These are phyloP conservation scores for Backusella mclennaniae DNA, from an alignment of 192 early-diverging fungal genomes.

Conservation along the genomic window DNA sequence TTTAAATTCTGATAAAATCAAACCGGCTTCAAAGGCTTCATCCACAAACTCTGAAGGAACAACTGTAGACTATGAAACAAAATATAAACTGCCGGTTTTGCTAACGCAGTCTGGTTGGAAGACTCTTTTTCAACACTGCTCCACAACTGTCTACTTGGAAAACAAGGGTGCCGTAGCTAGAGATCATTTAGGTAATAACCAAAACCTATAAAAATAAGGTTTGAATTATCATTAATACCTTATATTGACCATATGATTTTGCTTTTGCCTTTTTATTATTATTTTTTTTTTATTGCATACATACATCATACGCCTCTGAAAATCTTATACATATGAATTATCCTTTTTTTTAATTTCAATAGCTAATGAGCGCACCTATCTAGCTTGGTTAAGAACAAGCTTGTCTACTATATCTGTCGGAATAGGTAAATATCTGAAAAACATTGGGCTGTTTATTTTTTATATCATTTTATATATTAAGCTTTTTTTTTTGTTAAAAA, in stretches of 20 bases:
- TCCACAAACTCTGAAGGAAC: neutral
- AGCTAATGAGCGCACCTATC: conserved; percentile 79
- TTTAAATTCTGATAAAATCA: neutral
- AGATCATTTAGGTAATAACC: conserved; percentile 67
- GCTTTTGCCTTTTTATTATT: neutral
- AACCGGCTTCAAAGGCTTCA: neutral
- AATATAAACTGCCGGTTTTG: neutral
- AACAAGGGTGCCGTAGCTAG: conserved; percentile 78
- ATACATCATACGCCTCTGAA: neutral
- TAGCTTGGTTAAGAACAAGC: conserved; percentile 77
- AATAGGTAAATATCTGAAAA: conserved; percentile 40
- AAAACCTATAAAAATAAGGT: conserved; percentile 2
- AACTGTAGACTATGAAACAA: neutral
- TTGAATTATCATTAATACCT: neutral
- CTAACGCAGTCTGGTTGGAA: conserved; percentile 1
- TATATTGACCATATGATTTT: neutral
- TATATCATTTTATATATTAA: neutral
- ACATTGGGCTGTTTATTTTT: neutral
- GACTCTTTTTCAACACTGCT: neutral
- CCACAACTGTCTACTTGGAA: conserved; percentile 47
- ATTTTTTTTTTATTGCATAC: neutral
- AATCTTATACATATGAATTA: neutral
- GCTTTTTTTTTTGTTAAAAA: neutral
- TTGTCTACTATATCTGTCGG: conserved; percentile 72
- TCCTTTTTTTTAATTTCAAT: neutral